Percentiles rank a stretch among this genome's conserved stretches.
Conservation (phyloP, 345 rosid genomes). For the Citrus maxima region DNA sequence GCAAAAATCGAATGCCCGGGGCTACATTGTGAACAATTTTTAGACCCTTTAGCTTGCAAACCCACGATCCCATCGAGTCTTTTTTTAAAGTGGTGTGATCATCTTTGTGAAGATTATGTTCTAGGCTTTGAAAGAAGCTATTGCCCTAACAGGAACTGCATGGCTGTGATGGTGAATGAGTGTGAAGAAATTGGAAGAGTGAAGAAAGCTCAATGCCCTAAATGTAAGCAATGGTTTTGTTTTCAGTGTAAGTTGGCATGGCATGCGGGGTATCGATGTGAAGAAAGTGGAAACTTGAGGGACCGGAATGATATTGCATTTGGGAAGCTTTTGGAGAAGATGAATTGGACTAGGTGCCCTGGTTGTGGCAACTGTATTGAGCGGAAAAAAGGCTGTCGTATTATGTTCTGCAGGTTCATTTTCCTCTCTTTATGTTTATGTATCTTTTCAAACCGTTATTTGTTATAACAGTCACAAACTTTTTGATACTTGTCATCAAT, state of each 20-base stretch:
- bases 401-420: constrained; percentile 24
- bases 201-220: constrained; percentile 26
- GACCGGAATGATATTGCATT: constrained; percentile 24
- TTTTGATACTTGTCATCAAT: too few relatives aligned
- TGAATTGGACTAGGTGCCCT: constrained; percentile 27
- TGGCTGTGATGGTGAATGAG: constrained; percentile 28
- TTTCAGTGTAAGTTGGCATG: constrained; percentile 26
- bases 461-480: too few relatives aligned
- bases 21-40: constrained; percentile 17
- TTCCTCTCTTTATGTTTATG: background rate
- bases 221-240: constrained; percentile 29
- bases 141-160: constrained; percentile 32
- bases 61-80: constrained; percentile 12
- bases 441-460: background rate
- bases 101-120: constrained; percentile 18
- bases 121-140: constrained; percentile 18
- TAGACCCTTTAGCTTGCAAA: constrained; percentile 29
- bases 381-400: constrained; percentile 22
- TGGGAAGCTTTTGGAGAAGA: constrained; percentile 24
- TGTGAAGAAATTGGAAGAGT: constrained; percentile 10
- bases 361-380: constrained; percentile 28
- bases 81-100: constrained; percentile 31
- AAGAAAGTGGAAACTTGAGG: constrained; percentile 15
- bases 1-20: constrained; percentile 28
- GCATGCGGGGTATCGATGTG: constrained; percentile 32